Conservation (phyloP, 2,329 filamentous ascomycete genomes). For the Phoma sp. region DNA sequence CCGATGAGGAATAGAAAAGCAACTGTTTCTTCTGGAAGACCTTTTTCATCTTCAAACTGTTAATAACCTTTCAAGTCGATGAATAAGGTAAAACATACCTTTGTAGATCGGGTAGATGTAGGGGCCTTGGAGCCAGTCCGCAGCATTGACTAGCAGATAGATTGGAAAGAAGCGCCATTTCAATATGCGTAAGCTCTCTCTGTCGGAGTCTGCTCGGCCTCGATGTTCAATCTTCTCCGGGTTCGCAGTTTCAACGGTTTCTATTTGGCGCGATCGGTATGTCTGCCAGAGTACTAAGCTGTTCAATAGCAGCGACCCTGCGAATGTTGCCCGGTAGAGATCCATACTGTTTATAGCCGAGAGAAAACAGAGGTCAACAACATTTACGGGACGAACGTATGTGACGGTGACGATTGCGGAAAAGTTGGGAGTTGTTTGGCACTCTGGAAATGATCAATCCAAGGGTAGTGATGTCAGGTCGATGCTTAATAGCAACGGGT, state of each 20-base stretch:
- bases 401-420: not conserved
- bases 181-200: conserved; percentile 45
- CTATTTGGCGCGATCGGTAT: conserved; percentile 29
- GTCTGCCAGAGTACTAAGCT: conserved; percentile 36
- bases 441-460: not conserved
- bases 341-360: conserved; percentile 31
- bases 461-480: not conserved
- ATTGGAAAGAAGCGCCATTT: conserved; percentile 55
- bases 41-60: conserved; percentile 51
- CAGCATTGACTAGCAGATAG: conserved; percentile 54
- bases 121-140: conserved; percentile 59
- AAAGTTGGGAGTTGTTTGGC: not conserved
- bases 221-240: conserved; percentile 35
- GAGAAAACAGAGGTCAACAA: not conserved
- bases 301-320: conserved; percentile 37
- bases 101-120: conserved; percentile 63
- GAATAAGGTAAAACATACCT: conserved; percentile 27
- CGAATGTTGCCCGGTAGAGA: conserved; percentile 42
- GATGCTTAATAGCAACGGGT: not conserved
- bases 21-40: conserved; percentile 55
- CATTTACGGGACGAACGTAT: not conserved
- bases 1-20: conserved; percentile 50
- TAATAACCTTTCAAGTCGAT: not conserved
- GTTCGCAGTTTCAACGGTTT: conserved; percentile 9
- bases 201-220: conserved; percentile 33